These are phyloP conservation scores for Antitrichia curtipendula DNA, from an alignment of 225 moss, liverwort and hornwort genomes.

Conservation along the genomic window DNA sequence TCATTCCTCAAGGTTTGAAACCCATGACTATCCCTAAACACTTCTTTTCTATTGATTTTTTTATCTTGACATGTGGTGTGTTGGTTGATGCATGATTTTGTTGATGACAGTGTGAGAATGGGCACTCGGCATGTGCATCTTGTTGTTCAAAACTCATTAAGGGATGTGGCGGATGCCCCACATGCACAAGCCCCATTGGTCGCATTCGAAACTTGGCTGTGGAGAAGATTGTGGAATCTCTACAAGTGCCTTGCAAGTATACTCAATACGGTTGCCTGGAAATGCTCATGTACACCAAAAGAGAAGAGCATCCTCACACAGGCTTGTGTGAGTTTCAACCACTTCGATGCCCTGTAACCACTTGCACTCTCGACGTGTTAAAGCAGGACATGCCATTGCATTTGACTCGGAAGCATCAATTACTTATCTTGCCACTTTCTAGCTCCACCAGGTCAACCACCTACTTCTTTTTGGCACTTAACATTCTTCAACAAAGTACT, in stretches of 20 bases:
- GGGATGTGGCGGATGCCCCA: neutral
- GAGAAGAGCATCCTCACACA: neutral
- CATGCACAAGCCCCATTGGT: neutral
- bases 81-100: neutral
- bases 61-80: neutral
- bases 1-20: neutral
- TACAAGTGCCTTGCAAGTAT: neutral
- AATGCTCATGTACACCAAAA: neutral
- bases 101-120: neutral
- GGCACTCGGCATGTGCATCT: neutral
- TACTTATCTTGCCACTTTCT: neutral
- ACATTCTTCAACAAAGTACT: neutral
- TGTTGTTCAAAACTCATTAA: neutral
- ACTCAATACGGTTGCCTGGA: neutral
- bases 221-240: neutral
- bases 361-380: neutral
- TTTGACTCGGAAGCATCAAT: neutral
- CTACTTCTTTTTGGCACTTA: neutral
- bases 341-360: neutral
- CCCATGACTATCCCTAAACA: neutral
- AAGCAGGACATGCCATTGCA: neutral
- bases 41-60: neutral
- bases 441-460: neutral
- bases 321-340: neutral
- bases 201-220: neutral